Percentiles rank a stretch among this genome's conserved stretches.
These are phyloP conservation scores for Globisporangium echinulatum DNA, from an alignment of 352 stramenopile species.

Conservation along the genomic window DNA sequence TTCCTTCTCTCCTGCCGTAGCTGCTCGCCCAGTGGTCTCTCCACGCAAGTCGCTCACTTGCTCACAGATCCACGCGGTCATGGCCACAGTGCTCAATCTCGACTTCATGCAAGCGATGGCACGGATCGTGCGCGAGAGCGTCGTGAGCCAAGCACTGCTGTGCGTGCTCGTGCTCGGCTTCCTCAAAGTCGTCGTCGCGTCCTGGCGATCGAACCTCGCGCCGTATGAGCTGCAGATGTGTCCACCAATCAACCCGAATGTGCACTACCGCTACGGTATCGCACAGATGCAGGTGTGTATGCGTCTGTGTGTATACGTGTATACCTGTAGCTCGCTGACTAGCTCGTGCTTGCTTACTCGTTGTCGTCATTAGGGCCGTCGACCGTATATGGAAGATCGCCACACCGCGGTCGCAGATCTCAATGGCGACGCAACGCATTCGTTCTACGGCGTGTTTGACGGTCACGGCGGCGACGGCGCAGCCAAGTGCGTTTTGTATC, in stretches of 20 bases:
- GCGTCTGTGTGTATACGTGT: background rate
- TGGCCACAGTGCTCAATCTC: conserved; percentile 55
- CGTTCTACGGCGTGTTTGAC: conserved; percentile 93
- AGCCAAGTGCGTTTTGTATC: conserved; percentile 63
- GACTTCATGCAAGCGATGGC: conserved; percentile 59
- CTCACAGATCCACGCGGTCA: conserved; percentile 10
- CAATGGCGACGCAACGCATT: conserved; percentile 73
- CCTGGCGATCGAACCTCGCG: conserved; percentile 42
- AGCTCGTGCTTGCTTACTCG: background rate
- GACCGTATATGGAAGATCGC: conserved; percentile 90
- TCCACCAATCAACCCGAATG: conserved; percentile 66
- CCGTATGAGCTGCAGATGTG: conserved; percentile 69
- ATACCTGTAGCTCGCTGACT: too few species aligned
- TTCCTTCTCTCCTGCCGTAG: background rate
- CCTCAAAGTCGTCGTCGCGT: conserved; percentile 52
- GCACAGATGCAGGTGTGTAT: conserved; percentile 62
- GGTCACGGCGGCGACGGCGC: conserved; percentile 88
- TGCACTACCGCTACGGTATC: conserved; percentile 77
- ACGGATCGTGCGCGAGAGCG: conserved; percentile 51
- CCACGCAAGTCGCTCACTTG: background rate
- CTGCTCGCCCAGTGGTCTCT: background rate
- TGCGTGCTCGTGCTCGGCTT: conserved; percentile 45
- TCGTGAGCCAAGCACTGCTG: conserved; percentile 57
- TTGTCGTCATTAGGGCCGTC: conserved; percentile 30
- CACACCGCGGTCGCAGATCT: conserved; percentile 72